These are phyloP conservation scores for Lanmaoa rubissima DNA, from an alignment of 768 basidiomycete genomes.

Conservation along the genomic window DNA sequence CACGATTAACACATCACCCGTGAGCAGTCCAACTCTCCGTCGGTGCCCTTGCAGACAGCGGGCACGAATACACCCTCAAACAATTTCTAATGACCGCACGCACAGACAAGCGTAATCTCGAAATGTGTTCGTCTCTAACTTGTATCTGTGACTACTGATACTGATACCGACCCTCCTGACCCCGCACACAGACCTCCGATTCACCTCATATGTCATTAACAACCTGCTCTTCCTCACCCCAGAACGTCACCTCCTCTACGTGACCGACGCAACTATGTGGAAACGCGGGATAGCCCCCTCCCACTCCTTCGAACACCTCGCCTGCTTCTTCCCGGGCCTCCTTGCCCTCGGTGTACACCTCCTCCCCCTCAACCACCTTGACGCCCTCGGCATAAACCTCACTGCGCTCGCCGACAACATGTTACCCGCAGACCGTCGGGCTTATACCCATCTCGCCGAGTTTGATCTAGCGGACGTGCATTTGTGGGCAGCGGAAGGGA, in stretches of 20 bases:
- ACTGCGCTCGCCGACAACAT: conserved; percentile 32
- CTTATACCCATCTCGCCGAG: conserved; percentile 37
- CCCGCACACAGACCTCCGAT: conserved; percentile 47
- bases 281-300: conserved; percentile 32
- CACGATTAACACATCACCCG: background rate
- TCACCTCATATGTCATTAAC: conserved; percentile 59
- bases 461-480: conserved; percentile 61
- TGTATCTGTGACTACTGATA: background rate
- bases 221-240: conserved; percentile 38
- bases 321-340: conserved; percentile 77
- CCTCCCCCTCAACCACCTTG: conserved; percentile 54
- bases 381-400: conserved; percentile 45
- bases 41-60: conserved; percentile 66
- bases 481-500: conserved; percentile 70
- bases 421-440: conserved; percentile 20
- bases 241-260: conserved; percentile 43
- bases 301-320: conserved; percentile 64
- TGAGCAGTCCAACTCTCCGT: conserved; percentile 47
- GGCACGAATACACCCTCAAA: conserved; percentile 76
- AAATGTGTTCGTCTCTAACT: conserved; percentile 55
- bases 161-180: background rate
- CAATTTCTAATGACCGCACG: conserved; percentile 64
- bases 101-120: conserved; percentile 56
- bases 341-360: conserved; percentile 69
- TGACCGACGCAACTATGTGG: conserved; percentile 46